Base-by-base conservation (phyloP, 164 flowering plant species). In the Vitis riparia region DNA sequence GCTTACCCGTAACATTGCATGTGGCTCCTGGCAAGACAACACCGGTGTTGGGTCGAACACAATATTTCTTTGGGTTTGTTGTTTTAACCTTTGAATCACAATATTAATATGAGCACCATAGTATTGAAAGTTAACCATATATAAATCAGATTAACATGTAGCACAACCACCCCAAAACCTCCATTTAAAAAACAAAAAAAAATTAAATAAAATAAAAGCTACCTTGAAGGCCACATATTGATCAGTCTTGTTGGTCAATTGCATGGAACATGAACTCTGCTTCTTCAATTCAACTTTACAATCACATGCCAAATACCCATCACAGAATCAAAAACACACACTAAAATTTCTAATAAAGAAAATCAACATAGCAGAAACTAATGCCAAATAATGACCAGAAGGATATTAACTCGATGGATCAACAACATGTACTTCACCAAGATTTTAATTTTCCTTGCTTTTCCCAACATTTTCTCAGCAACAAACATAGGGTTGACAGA, bases 201-300 rank as follows among this genome's bases (percentile, higher is more conserved):
- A 17, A 2, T 6, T 15, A 29, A 59, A 10, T 58, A 14, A 13
- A 65, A 67, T 29, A 56, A 47, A 60, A 68, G 44, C 9, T 71
- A 94, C 97, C 94, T 94, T 94, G 72, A 92, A 94, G 0, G 97
- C 97, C 3, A 94, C 87, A 79, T 82, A 79, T 23, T 91, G 80
- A 66, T 89, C 84, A 4, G 92, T 85, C 82, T 87, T 94, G 79
- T 94, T 92, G 0, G 81, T 79, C 78, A 92, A 80, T 68, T 86
- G 95, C 86, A 92, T 65, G 50, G 95, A 82, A 80, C 97, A 94
- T 8, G 97, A 85, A 73, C 89, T 89, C 85, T 91, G 97, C 87
- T 85, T 94, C 87, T 75, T 92, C 88, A 91, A 75, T 74, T 92
- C 97, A 77, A 91, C 97, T 94, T 23, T 59, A 30, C 17, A 53